These are phyloP conservation scores for Salix suchowensis DNA, from an alignment of 345 rosid species.

Conservation along the genomic window DNA sequence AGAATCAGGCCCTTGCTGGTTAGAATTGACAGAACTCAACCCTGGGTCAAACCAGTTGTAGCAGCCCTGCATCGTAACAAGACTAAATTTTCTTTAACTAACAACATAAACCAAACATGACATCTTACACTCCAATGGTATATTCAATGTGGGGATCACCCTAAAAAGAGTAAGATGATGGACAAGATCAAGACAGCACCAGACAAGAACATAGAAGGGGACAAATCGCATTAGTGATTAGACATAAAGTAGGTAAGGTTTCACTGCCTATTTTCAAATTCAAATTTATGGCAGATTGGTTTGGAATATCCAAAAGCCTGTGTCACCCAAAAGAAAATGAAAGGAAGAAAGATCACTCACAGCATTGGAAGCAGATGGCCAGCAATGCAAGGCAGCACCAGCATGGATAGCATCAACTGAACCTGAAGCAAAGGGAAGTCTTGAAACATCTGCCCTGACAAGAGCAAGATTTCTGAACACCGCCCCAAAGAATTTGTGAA, in stretches of 20 bases:
- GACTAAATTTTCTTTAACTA: not conserved
- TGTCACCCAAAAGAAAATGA: not conserved
- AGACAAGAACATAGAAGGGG: not conserved
- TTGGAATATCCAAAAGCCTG: not conserved
- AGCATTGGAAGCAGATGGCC: constrained; percentile 96
- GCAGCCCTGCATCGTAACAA: not conserved
- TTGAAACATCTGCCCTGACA: constrained; percentile 86
- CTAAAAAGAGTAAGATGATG: not conserved
- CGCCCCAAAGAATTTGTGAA: constrained; percentile 1
- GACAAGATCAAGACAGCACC: not conserved
- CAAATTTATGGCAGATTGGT: not conserved
- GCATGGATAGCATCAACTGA: constrained; percentile 93
- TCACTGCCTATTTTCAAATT: not conserved
- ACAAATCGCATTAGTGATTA: not conserved
- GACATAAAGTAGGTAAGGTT: not conserved
- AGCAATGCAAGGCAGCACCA: constrained; percentile 91
- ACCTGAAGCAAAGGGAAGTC: constrained; percentile 79
- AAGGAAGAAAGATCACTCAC: constrained; percentile 36
- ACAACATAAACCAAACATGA: not conserved
- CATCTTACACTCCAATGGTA: not conserved
- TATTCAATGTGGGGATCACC: not conserved
- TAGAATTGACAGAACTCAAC: not conserved
- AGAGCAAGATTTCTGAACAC: constrained; percentile 70
- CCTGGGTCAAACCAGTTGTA: not conserved
- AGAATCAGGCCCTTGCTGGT: too few relatives aligned